Percentiles rank a stretch among this genome's conserved stretches.
Evolutionary conservation across 306 rosid species (phyloP).

Genomic region (Cicer arietinum): DNA sequence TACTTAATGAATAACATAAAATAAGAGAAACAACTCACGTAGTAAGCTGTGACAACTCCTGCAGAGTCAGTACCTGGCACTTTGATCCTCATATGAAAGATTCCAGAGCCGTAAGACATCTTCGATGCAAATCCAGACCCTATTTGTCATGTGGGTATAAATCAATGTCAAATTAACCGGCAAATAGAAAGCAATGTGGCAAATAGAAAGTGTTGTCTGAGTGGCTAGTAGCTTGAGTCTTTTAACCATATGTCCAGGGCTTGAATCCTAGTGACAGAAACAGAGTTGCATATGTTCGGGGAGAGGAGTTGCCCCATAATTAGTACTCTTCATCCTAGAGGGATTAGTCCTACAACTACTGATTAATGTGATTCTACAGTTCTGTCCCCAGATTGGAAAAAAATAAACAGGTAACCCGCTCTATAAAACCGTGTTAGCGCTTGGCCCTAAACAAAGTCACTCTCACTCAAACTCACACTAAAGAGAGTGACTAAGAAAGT

Average conservation of each 20-base stretch:
- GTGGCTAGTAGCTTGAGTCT: too few relatives aligned
- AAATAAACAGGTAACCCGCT: neutral
- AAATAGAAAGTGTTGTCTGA: too few relatives aligned
- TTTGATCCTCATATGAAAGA: constrained; percentile 56
- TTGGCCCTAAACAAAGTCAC: neutral
- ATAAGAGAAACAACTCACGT: constrained; percentile 40
- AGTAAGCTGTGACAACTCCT: constrained; percentile 64
- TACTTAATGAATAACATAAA: too few relatives aligned
- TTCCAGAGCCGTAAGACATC: constrained; percentile 55
- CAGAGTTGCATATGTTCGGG: too few relatives aligned
- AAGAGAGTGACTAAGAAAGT: neutral
- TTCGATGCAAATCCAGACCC: constrained; percentile 68
- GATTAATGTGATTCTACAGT: too few relatives aligned
- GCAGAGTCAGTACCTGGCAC: constrained; percentile 57
- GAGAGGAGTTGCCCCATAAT: too few relatives aligned
- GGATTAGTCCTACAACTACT: too few relatives aligned
- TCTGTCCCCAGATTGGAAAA: too few relatives aligned
- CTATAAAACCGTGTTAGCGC: neutral
- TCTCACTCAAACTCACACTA: neutral
- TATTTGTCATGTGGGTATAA: neutral
- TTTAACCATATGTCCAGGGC: too few relatives aligned
- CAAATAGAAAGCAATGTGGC: too few relatives aligned
- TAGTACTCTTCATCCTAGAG: too few relatives aligned
- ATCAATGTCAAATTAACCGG: neutral
- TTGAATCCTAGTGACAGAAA: too few relatives aligned